Evolutionary conservation across 2,329 filamentous ascomycete species (phyloP), one percentile per base, ranked within the genome.

Genomic region (Talaromyces sp.): DNA sequence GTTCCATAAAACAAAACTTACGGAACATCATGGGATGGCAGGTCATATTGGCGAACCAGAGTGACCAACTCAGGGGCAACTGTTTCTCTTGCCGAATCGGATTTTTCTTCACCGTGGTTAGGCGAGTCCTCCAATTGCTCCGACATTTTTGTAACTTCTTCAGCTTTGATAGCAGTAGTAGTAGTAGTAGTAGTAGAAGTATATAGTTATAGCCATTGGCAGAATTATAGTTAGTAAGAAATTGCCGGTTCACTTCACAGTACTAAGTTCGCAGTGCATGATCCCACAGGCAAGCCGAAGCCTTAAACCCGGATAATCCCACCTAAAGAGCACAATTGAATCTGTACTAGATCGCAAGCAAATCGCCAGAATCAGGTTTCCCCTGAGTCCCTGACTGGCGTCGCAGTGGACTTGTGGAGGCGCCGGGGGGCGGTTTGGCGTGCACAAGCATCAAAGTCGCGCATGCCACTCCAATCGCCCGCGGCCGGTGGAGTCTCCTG

Each of bases 41-140:
- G 77, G 77, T 79, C 77, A 79, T 79, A 79, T 79, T 79, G 76
- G 76, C 77, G 77, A 75, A 78, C 77, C 69, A 78, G 76, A 79
- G 66, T 68, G 68, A 77, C 61, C 57, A 59, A 30, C 23, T 28
- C 30, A 50, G 61, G 57, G 61, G 61, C 61, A 63, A 63, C 58
- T 63, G 61, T 63, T 63, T 63, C 61, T 60, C 50, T 63, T 34
- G 54, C 59, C 61, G 58, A 60, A 34, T 23, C 53, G 31, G 53
- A 56, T 34, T 56, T 33, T 27, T 56, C 23, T 47, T 47, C 31
- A 23, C 18, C 33, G 16, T 60, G 57, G 61, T 54, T 63, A 53
- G 58, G 59, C 55, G 61, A 60, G 61, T 60, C 58, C 61, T 63
- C 57, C 53, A 63, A 60, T 63, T 63, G 61, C 50, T 57, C 57